Evolutionary conservation across 2,329 filamentous ascomycete genomes (phyloP), one percentile per base, ranked within the genome.

Genomic region (Cladorrhinum sp.): DNA sequence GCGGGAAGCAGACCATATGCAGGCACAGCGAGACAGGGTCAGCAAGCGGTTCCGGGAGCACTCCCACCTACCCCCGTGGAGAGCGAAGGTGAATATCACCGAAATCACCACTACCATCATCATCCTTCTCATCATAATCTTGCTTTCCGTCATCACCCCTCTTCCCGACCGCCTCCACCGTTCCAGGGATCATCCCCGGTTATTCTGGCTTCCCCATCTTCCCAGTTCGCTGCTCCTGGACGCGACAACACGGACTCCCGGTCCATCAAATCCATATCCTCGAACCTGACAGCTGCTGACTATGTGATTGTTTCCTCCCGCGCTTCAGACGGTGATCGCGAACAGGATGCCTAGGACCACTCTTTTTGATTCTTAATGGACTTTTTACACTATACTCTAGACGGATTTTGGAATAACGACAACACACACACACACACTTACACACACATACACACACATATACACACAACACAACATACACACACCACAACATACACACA

Each of bases 51-150:
- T 61, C 83, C 82, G 64, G 83, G 82, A 63, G 82, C 81, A 67
- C 82, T 86, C 79, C 83, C 83, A 69, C 82, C 83, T 58, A 86
- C 82, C 56, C 83, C 83, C 55, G 82, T 81, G 67, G 82, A 80
- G 73, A 85, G 83, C 77, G 83, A 86, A 83, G 82, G 83, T 85
- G 80, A 85, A 80, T 68, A 42, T 60, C 54, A n/a, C 36, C 54
- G 26, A 26, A 18, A 39, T 30, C 30, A 39, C 33, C 53, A 42
- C 53, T 36, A 39, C 26, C 33, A 20, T 46, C 82, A 80, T 73
- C 73, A 75, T 73, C 73, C n/a, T n/a, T n/a, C n/a, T 28, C 36
- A 23, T 49, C 82, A 80, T 73, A 73, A 75, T 73, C 73, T 76
- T 68, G 71, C 76, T 69, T 72, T 62, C 57, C 28, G 55, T 60